Percentiles rank a stretch among this genome's conserved stretches.
phyloP scores from a whole-genome alignment of 2,329 filamentous ascomycete species.

The Ceratocystis cubensis region DNA sequence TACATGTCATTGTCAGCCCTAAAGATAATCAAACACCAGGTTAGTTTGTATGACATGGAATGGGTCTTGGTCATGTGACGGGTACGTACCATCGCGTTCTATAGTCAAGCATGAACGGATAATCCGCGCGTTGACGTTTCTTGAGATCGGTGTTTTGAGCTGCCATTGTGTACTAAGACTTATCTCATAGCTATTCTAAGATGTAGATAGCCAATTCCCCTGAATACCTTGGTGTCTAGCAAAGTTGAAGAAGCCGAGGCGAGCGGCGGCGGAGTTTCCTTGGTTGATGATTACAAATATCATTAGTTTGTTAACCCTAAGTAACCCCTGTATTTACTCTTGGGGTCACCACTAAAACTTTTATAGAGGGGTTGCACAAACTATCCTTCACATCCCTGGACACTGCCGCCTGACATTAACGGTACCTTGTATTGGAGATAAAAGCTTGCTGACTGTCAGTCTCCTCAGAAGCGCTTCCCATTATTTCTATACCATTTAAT shows the following conservation, averaged over 20 bases:
- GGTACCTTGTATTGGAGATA: too few species aligned
- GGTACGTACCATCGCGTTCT: conserved; percentile 63
- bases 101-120: conserved; percentile 67
- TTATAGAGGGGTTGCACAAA: conserved; percentile 16
- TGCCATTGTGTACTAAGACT: neutral
- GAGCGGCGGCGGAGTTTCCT: neutral
- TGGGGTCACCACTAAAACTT: conserved; percentile 26
- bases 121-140: conserved; percentile 44
- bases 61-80: neutral
- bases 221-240: neutral
- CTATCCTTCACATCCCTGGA: neutral
- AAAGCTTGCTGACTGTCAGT: too few species aligned
- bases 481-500: neutral
- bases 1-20: conserved; percentile 96
- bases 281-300: neutral
- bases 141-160: neutral
- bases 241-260: neutral
- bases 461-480: neutral
- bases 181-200: neutral
- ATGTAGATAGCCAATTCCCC: neutral
- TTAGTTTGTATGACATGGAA: neutral
- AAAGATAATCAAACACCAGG: conserved; percentile 8
- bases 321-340: neutral
- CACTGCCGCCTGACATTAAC: too few species aligned
- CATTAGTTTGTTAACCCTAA: neutral